Base-by-base conservation (phyloP, 1,284 basidiomycete genomes). In the Kalmanozyma brasiliensis region DNA sequence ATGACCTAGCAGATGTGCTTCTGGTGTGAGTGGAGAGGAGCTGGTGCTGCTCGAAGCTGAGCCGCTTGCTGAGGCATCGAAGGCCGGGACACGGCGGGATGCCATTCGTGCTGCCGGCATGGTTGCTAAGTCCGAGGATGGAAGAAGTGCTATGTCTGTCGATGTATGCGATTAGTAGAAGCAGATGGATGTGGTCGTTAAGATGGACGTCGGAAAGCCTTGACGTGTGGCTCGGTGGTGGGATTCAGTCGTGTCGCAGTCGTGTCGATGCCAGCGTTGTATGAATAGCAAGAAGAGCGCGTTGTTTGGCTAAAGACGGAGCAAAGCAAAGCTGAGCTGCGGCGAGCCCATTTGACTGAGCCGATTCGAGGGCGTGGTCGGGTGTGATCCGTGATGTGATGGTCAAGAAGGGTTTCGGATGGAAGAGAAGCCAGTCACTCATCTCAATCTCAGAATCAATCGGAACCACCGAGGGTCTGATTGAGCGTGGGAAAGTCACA, bases 1-100 rank as follows among this genome's bases (percentile, higher is more conserved):
- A 41, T 75, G 60, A 7, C 16, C 34, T 22, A 73, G 66, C 29
- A 73, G 66, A 36, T 62, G 51, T 13, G 32, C 32, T 20, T 64
- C 61, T n/a, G 60, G 56, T 4, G 56, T 63, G 24, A 43, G n/a
- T 2, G 56, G 55, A 5, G 60, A 63, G 2, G 53, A 41, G 11
- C 44, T 44, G 36, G 40, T 51, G 35, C 51, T 59, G 43, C 52
- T 56, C 26, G 52, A 63, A 14, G 60, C 44, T n/a, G 52, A 52
- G 26, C 42, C 46, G 22, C 41, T 53, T 6, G 16, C 48, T 16
- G 51, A 59, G 36, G 49, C 44, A 4, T 57, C 37, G 17, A 49
- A 9, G 32, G 55, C 58, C 8, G 65, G 51, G 10, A 60, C 16
- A 33, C 66, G 66, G 59, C 58, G 55, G 6, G 66, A 64, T 23